phyloP scores from a whole-genome alignment of 2,329 filamentous ascomycete species.

The Colletotrichum sojae region DNA sequence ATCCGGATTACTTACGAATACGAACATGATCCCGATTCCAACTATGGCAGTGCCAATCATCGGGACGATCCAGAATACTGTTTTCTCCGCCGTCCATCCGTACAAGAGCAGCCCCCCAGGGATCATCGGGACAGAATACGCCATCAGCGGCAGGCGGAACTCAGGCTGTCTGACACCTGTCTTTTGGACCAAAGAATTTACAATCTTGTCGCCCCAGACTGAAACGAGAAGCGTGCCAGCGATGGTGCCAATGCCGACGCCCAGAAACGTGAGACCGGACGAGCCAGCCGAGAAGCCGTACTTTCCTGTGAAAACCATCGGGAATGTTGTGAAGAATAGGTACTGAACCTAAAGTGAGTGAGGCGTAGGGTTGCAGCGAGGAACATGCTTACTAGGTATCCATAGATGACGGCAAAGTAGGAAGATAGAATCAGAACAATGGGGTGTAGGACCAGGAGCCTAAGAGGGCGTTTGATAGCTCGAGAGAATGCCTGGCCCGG shows the following conservation, averaged over 20 bases:
- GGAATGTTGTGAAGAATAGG: constrained; percentile 57
- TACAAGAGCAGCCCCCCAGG: constrained; percentile 49
- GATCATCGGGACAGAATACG: constrained; percentile 39
- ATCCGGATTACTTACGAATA: constrained; percentile 6
- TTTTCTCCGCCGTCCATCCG: constrained; percentile 57
- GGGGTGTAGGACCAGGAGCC: constrained; percentile 65
- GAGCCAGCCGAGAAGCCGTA: constrained; percentile 50
- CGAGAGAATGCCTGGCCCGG: constrained; percentile 48
- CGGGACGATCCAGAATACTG: constrained; percentile 71
- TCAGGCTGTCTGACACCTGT: constrained; percentile 41
- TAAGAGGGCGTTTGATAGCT: constrained; percentile 59
- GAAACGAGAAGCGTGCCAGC: constrained; percentile 47
- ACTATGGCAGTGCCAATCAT: constrained; percentile 66
- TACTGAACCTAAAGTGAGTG: constrained; percentile 54
- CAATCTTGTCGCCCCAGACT: constrained; percentile 33
- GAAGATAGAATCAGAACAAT: constrained; percentile 62
- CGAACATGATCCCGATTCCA: constrained; percentile 53
- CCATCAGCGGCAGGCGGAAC: constrained; percentile 43
- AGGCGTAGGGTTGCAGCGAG: not conserved
- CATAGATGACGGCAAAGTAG: constrained; percentile 54
- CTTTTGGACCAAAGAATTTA: constrained; percentile 33
- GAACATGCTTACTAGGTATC: constrained; percentile 43
- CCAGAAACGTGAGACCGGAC: constrained; percentile 62
- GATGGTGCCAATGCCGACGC: constrained; percentile 56
- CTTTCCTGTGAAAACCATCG: constrained; percentile 52